Evolutionary conservation across 2,329 filamentous ascomycete species (phyloP).

Genomic region (Penicillium freii): DNA sequence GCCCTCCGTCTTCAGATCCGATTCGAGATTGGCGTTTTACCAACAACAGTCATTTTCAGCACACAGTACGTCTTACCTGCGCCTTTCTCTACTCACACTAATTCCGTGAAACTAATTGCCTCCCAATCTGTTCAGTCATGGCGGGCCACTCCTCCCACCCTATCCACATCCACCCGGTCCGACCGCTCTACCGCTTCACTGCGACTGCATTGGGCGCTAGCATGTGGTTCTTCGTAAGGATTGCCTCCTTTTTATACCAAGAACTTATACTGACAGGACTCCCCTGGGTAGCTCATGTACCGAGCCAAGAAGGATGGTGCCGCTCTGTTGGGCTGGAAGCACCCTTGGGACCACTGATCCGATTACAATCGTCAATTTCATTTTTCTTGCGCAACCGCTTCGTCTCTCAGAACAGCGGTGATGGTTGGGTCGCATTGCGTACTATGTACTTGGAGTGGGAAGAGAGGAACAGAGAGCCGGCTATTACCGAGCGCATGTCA

Average conservation of each 20-base stretch:
- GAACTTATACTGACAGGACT: slow-evolving; percentile 19
- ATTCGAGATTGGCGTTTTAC: slow-evolving; percentile 9
- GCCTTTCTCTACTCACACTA: neutral
- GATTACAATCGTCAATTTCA: slow-evolving; percentile 4
- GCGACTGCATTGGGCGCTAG: slow-evolving; percentile 85
- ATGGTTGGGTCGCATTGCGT: neutral
- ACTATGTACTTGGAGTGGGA: neutral
- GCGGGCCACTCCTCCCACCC: slow-evolving; percentile 41
- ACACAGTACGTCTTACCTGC: slow-evolving; percentile 12
- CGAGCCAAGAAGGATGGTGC: slow-evolving; percentile 95
- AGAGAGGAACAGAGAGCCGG: neutral
- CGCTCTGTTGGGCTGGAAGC: slow-evolving; percentile 86
- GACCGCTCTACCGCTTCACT: slow-evolving; percentile 76
- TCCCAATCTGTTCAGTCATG: slow-evolving; percentile 30
- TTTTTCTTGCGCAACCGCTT: slow-evolving; percentile 1
- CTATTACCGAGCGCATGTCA: neutral
- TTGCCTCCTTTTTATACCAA: neutral
- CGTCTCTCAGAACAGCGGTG: neutral
- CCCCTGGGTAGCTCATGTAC: slow-evolving; percentile 73
- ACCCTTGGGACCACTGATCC: slow-evolving; percentile 88
- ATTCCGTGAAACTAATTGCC: neutral
- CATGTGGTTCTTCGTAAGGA: slow-evolving; percentile 96
- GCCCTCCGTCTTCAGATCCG: slow-evolving; percentile 8
- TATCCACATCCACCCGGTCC: slow-evolving; percentile 56
- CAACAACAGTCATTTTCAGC: slow-evolving; percentile 8